Evolutionary conservation across 176 grass and related monocot species (phyloP).

Genomic region (Pharus latifolius): DNA sequence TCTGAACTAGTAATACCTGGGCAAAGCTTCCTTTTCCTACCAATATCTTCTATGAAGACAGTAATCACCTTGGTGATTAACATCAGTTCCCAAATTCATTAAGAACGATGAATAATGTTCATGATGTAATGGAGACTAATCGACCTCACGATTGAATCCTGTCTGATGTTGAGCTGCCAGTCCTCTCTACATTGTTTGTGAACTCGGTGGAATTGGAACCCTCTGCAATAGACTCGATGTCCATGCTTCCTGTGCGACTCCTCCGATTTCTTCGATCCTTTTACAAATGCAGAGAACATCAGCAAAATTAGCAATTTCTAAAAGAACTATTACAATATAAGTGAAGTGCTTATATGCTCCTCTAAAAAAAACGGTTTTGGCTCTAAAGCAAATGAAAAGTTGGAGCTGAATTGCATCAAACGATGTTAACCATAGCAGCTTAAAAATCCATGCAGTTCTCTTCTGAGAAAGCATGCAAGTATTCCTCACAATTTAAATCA

Average conservation of each 20-base stretch:
- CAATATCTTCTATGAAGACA: slow-evolving; percentile 9
- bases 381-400: too few species aligned
- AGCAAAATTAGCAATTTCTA: not conserved
- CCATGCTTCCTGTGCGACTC: slow-evolving; percentile 53
- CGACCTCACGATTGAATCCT: slow-evolving; percentile 24
- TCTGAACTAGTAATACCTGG: slow-evolving; percentile 8
- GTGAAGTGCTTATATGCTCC: too few species aligned
- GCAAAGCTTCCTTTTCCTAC: slow-evolving; percentile 11
- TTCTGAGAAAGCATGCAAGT: too few species aligned
- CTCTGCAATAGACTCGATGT: slow-evolving; percentile 53
- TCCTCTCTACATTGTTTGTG: slow-evolving; percentile 50
- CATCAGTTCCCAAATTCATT: not conserved
- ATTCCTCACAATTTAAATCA: not conserved
- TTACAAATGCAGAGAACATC: not conserved
- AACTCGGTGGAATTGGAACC: slow-evolving; percentile 36
- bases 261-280: slow-evolving; percentile 57
- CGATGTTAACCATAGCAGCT: too few species aligned
- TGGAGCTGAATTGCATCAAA: too few species aligned
- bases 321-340: too few species aligned
- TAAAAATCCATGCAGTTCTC: too few species aligned
- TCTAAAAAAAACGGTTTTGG: too few species aligned
- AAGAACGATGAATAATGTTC: not conserved
- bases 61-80: slow-evolving; percentile 13
- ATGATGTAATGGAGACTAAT: not conserved
- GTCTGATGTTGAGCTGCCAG: slow-evolving; percentile 35